Percentiles rank a stretch among this genome's conserved stretches.
Evolutionary conservation across 1,284 basidiomycete species (phyloP).

Genomic region (Thecaphora frezii): DNA sequence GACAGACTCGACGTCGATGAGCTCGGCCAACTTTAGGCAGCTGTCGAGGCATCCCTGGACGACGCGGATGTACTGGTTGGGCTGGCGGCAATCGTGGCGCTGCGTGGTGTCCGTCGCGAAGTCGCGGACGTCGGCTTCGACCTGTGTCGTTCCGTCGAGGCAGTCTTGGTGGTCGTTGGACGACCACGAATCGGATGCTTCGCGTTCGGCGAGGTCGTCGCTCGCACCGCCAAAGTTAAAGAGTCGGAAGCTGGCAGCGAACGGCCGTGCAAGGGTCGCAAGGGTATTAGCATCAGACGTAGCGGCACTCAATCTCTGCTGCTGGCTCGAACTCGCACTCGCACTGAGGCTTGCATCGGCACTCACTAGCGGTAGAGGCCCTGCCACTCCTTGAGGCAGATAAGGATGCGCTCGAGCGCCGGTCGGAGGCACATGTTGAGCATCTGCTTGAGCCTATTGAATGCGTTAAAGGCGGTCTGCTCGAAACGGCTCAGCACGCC

Average conservation of each 20-base stretch:
- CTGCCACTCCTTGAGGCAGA: conserved; percentile 6
- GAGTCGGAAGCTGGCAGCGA: neutral
- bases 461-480: conserved; percentile 17
- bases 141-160: neutral
- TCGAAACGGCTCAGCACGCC: conserved; percentile 31
- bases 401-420: conserved; percentile 18
- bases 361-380: neutral
- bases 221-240: neutral
- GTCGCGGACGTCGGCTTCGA: too few species aligned
- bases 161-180: too few species aligned
- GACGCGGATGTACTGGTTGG: neutral
- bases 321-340: too few species aligned
- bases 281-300: too few species aligned
- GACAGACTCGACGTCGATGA: conserved; percentile 23
- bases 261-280: too few species aligned
- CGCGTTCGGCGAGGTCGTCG: neutral
- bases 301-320: too few species aligned
- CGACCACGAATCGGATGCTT: neutral
- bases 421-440: conserved; percentile 14
- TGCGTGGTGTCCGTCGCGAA: neutral
- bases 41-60: neutral
- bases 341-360: too few species aligned
- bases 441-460: conserved; percentile 18
- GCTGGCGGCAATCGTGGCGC: neutral
- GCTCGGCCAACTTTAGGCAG: conserved; percentile 14